These are phyloP conservation scores for Huntiella abstrusa DNA, from an alignment of 2,329 filamentous ascomycete species.

Conservation along the genomic window DNA sequence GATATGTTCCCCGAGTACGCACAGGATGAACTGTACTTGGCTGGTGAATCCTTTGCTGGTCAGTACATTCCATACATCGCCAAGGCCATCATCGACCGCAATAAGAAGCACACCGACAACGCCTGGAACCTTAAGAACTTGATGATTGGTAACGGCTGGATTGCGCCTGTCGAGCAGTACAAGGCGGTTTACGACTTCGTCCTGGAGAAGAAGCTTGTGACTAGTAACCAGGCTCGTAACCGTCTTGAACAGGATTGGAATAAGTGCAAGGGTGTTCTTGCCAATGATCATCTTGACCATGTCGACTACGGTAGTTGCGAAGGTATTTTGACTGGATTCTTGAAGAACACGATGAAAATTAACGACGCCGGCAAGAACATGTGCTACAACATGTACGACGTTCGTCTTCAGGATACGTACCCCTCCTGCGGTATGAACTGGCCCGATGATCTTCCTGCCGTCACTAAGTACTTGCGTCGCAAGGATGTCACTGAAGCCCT, in stretches of 20 bases:
- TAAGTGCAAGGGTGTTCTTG: constrained; percentile 46
- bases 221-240: constrained; percentile 32
- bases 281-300: constrained; percentile 23
- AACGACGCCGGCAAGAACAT: constrained; percentile 27
- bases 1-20: constrained; percentile 78
- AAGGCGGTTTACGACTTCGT: constrained; percentile 67
- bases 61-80: constrained; percentile 96
- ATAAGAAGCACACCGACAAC: constrained; percentile 36
- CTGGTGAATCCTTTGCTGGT: constrained; percentile 85
- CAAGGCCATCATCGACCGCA: constrained; percentile 74
- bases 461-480: constrained; percentile 72
- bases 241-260: constrained; percentile 50
- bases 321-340: constrained; percentile 51
- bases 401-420: constrained; percentile 62
- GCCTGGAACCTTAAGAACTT: constrained; percentile 68
- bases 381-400: constrained; percentile 95
- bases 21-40: constrained; percentile 83
- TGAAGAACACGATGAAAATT: constrained; percentile 38
- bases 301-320: constrained; percentile 62
- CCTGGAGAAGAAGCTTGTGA: constrained; percentile 38
- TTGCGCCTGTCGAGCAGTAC: constrained; percentile 79
- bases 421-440: constrained; percentile 93
- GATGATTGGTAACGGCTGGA: constrained; percentile 95
- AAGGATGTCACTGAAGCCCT: constrained; percentile 62
- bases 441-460: constrained; percentile 64